A percentile compares a stretch with the other conserved stretches of the same genome.
These are phyloP conservation scores for Cichorium intybus DNA, from an alignment of 140 eudicot species.

Conservation along the genomic window DNA sequence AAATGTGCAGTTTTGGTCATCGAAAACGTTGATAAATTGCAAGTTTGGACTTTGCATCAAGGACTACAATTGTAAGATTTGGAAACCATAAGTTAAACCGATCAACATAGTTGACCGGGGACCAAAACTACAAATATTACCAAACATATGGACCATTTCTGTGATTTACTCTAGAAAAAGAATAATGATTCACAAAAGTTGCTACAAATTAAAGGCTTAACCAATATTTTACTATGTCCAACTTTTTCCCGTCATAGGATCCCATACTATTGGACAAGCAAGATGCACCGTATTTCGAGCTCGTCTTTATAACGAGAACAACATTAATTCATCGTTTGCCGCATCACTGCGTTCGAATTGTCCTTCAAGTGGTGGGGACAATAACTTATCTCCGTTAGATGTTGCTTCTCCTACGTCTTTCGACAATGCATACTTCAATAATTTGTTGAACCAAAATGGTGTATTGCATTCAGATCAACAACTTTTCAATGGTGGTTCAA, in stretches of 20 bases:
- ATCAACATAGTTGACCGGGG: too few species aligned
- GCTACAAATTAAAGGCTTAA: too few species aligned
- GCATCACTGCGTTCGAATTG: slow-evolving; percentile 53
- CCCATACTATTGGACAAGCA: slow-evolving; percentile 63
- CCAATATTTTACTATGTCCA: neutral
- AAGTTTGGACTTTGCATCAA: too few species aligned
- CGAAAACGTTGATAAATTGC: too few species aligned
- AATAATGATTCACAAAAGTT: too few species aligned
- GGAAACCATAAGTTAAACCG: too few species aligned
- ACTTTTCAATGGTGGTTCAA: slow-evolving; percentile 65
- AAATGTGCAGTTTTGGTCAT: too few species aligned
- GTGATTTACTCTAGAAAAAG: too few species aligned
- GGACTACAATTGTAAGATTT: too few species aligned
- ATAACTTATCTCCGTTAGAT: slow-evolving; percentile 58
- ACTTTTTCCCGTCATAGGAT: slow-evolving; percentile 6
- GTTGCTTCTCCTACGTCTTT: slow-evolving; percentile 39
- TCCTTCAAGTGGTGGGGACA: slow-evolving; percentile 63
- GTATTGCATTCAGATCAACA: slow-evolving; percentile 76
- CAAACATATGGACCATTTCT: too few species aligned
- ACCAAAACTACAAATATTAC: too few species aligned
- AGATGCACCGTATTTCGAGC: slow-evolving; percentile 53
- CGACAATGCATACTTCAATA: slow-evolving; percentile 53
- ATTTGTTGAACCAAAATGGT: slow-evolving; percentile 51
- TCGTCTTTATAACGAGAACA: slow-evolving; percentile 57
- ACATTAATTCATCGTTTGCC: slow-evolving; percentile 50